Conservation (phyloP, 78 protist genomes). For the Mastigamoeba balamuthi region DNA sequence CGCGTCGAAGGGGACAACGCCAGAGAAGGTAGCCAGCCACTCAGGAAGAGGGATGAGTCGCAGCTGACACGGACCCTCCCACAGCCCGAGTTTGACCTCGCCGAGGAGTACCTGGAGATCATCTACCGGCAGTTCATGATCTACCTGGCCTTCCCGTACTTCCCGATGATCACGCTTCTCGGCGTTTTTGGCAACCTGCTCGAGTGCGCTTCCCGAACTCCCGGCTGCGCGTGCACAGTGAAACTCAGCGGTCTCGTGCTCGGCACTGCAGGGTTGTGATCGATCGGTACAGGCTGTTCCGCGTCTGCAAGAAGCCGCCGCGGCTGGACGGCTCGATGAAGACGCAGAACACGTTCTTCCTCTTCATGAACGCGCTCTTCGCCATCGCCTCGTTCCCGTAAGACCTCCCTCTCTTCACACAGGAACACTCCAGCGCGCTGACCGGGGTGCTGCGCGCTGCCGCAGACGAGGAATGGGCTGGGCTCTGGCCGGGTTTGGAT, state of each 20-base stretch:
- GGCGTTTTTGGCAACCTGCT: slow-evolving; percentile 25
- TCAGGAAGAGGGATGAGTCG: too few relatives aligned
- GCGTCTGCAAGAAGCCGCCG: slow-evolving; percentile 33
- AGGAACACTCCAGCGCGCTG: too few relatives aligned
- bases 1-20: too few relatives aligned
- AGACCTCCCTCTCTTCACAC: not conserved
- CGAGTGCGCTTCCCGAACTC: slow-evolving; percentile 7
- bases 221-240: too few relatives aligned
- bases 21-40: too few relatives aligned
- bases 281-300: not conserved
- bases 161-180: slow-evolving; percentile 34
- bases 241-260: not conserved
- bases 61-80: too few relatives aligned
- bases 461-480: too few relatives aligned
- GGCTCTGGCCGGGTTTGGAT: too few relatives aligned
- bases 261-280: not conserved
- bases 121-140: slow-evolving; percentile 45
- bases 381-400: not conserved
- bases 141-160: slow-evolving; percentile 29
- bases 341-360: not conserved
- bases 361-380: not conserved
- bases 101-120: slow-evolving; percentile 48
- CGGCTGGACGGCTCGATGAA: slow-evolving; percentile 40
- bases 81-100: slow-evolving; percentile 21
- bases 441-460: too few relatives aligned